Evolutionary conservation across 768 basidiomycete species (phyloP).

Genomic region (Hortiboletus flavorubellus): DNA sequence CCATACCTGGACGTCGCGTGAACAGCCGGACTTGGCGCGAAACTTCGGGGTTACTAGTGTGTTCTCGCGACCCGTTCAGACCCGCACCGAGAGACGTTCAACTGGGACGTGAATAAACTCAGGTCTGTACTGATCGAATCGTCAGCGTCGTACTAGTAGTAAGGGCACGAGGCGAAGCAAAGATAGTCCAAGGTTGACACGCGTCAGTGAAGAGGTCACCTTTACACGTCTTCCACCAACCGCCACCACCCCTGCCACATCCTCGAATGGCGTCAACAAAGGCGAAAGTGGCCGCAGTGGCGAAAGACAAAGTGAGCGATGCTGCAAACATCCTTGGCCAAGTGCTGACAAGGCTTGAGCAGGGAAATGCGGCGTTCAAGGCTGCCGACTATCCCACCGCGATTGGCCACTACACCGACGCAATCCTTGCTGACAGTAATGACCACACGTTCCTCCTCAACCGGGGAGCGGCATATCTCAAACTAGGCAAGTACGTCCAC

Average conservation of each 20-base stretch:
- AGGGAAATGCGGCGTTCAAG: constrained; percentile 92
- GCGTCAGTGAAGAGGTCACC: too few species aligned
- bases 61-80: neutral
- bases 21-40: constrained; percentile 1
- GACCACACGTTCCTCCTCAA: constrained; percentile 85
- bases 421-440: constrained; percentile 63
- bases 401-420: constrained; percentile 83
- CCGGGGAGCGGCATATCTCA: constrained; percentile 88
- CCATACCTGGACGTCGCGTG: constrained; percentile 2
- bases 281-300: constrained; percentile 20
- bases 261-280: constrained; percentile 33
- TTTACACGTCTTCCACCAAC: neutral
- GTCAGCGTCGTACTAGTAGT: neutral
- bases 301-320: constrained; percentile 31
- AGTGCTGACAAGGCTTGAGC: too few species aligned
- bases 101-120: neutral
- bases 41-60: neutral
- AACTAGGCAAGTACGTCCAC: constrained; percentile 85
- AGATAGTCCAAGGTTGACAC: too few species aligned
- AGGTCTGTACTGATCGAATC: neutral
- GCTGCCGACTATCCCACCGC: constrained; percentile 72
- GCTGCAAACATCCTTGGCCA: too few species aligned
- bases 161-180: too few species aligned
- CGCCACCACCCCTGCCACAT: neutral
- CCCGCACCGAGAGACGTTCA: neutral